Base-by-base conservation (phyloP, 345 rosid genomes). In the Heritiera fomes region DNA sequence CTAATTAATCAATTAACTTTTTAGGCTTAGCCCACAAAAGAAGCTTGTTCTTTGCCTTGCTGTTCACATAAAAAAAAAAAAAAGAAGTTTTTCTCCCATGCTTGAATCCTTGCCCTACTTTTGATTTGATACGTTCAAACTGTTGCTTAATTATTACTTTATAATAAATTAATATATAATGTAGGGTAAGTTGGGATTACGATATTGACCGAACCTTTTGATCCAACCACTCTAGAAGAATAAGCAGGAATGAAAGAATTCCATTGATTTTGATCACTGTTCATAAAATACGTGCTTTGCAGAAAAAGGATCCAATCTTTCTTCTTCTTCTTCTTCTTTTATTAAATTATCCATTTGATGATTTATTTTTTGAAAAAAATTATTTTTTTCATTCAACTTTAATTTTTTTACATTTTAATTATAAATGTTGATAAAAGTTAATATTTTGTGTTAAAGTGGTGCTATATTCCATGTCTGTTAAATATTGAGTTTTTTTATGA, bases 191-290 rank as follows among this genome's bases (percentile, higher is more conserved):
- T 79, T 71, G 80, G 75, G 71, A 80, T 71, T 45, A 80, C 75
- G 75, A 46, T 47, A 85, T 80, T 79, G 88, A 87, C 85, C 73
- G 15, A 81, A 78, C 49, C 68, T 75, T 80, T 46, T 76, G 62
- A 81, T 67, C 87, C 85, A 87, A 87, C 91, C 73, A 84, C 91
- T 87, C 85, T 53, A 59, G 65, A 81, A 30, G 73, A 83, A 76
- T 10, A 32, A 68, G 14, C 7, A 49, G 78, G 73, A 41, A 46
- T 18, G 69, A 47, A 46, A 15, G 63, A 46, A 77, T 77, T 62
- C 50, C 18, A 34, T 53, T 38, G 60, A 71, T 71, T 30, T 69
- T 70, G 10, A 76, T 64, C 65, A 12, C 72, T 15, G 68, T 53
- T 32, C 55, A 45, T 55, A 73, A 58, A 30, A 63, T 38, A 62